Evolutionary conservation across 129 eudicot genomes (phyloP), one percentile per base, ranked within the genome.

Genomic region (Saposhnikovia divaricata): DNA sequence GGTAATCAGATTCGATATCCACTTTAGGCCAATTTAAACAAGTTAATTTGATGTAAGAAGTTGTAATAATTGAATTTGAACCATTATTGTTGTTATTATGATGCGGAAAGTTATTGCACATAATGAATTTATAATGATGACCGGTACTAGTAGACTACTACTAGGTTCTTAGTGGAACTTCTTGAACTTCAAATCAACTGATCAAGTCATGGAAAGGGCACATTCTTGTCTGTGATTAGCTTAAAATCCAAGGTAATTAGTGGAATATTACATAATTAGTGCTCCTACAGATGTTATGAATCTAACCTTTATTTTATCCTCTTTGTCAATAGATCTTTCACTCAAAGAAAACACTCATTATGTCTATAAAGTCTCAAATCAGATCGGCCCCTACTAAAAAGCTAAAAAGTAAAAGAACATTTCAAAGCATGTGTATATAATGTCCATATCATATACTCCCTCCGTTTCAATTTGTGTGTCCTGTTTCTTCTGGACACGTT

Each of bases 251-350:
- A 8, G 66, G 28, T 23, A 21, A 57, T 57, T 57, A 57, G 66
- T 57, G 66, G 66, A 57, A 57, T 23, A 57, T 57, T 57, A 57
- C 28, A 23, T 19, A 57, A 23, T 57, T 57, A 57, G 66, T 57
- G 66, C 28, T 57, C 28, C 66, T 57, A 55, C 18, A 53, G 57
- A 50, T 50, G 61, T 50, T 18, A 55, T 55, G 4, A 23, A 61
- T 61, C 16, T 61, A n/a, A 25, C 6, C 69, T 61, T 61, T 61
- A 61, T n/a, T 61, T n/a, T 61, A 61, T 61, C 69, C 69, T 61
- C 69, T n/a, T 61, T 61, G 69, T 61, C 69, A 61, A 61, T 16
- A 61, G 5, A n/a, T 61, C 69, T 61, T 61, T 61, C 69, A n/a
- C 66, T 57, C 23, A 7, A 45, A 51, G 19, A 55, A n/a, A n/a